phyloP scores from a whole-genome alignment of 2,329 filamentous ascomycete genomes.

The Calycina marina region DNA sequence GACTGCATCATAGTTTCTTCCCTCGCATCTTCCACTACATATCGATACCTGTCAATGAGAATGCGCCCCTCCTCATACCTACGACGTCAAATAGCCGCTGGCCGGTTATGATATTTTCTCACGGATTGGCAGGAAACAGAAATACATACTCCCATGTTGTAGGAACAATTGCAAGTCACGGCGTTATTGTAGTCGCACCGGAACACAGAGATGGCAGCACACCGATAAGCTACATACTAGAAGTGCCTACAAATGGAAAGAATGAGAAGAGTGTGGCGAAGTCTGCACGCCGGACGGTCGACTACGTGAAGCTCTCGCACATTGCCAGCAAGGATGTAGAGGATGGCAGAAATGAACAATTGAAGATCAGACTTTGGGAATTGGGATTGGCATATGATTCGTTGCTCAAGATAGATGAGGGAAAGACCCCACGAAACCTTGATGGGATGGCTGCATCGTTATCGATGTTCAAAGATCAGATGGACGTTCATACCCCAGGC shows the following conservation, averaged over 20 bases:
- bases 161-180: constrained; percentile 66
- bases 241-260: constrained; percentile 29
- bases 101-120: constrained; percentile 77
- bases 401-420: constrained; percentile 49
- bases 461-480: constrained; percentile 39
- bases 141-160: constrained; percentile 78
- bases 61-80: constrained; percentile 46
- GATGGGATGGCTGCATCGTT: constrained; percentile 36
- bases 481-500: constrained; percentile 58
- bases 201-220: constrained; percentile 75
- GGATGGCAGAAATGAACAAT: constrained; percentile 51
- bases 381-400: constrained; percentile 56
- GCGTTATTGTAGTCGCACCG: constrained; percentile 64
- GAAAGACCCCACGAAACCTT: constrained; percentile 34
- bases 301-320: constrained; percentile 43
- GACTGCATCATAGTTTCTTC: constrained; percentile 34
- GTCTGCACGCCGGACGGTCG: constrained; percentile 20
- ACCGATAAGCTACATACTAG: constrained; percentile 58
- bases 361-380: constrained; percentile 68
- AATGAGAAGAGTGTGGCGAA: constrained; percentile 16
- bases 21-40: constrained; percentile 61
- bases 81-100: constrained; percentile 39
- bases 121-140: constrained; percentile 66
- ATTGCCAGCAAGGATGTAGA: constrained; percentile 50
- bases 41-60: constrained; percentile 56